phyloP scores from a whole-genome alignment of 1,284 basidiomycete species.

The Trichosporon inkin region DNA sequence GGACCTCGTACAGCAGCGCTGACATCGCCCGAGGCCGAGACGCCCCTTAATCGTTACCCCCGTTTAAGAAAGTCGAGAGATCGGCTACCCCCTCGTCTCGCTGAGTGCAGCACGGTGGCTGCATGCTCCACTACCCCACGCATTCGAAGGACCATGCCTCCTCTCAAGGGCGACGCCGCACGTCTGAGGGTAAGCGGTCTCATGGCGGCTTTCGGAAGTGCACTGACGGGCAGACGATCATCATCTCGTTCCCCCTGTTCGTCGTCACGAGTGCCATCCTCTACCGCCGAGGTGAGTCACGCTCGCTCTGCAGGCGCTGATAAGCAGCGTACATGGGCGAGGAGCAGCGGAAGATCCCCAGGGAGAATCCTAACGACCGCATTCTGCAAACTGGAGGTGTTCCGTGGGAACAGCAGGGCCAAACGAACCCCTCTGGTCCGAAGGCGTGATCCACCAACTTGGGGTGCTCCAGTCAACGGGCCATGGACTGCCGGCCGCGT shows the following conservation, averaged over 20 bases:
- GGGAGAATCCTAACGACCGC: slow-evolving; percentile 16
- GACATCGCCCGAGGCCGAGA: background rate
- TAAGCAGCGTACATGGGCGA: slow-evolving; percentile 40
- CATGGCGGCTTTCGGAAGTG: background rate
- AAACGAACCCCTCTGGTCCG: background rate
- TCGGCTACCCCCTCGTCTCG: background rate
- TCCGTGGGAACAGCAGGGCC: slow-evolving; percentile 22
- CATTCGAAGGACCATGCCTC: slow-evolving; percentile 22
- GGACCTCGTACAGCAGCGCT: background rate
- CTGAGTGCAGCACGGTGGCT: too few relatives aligned
- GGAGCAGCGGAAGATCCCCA: slow-evolving; percentile 41
- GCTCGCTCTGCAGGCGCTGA: background rate
- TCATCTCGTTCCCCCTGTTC: slow-evolving; percentile 46
- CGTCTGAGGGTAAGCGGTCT: slow-evolving; percentile 33
- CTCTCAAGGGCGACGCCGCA: slow-evolving; percentile 38
- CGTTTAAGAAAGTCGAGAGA: background rate
- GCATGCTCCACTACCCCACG: background rate
- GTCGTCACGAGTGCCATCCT: slow-evolving; percentile 46
- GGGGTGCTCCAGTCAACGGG: too few relatives aligned
- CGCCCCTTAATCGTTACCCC: background rate
- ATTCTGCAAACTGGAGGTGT: slow-evolving; percentile 17
- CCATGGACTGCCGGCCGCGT: too few relatives aligned
- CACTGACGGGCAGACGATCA: slow-evolving; percentile 36
- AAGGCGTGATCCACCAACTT: background rate
- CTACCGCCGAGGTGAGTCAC: slow-evolving; percentile 41